phyloP scores from a whole-genome alignment of 2,329 filamentous ascomycete species.

The Westerdykella sp. region DNA sequence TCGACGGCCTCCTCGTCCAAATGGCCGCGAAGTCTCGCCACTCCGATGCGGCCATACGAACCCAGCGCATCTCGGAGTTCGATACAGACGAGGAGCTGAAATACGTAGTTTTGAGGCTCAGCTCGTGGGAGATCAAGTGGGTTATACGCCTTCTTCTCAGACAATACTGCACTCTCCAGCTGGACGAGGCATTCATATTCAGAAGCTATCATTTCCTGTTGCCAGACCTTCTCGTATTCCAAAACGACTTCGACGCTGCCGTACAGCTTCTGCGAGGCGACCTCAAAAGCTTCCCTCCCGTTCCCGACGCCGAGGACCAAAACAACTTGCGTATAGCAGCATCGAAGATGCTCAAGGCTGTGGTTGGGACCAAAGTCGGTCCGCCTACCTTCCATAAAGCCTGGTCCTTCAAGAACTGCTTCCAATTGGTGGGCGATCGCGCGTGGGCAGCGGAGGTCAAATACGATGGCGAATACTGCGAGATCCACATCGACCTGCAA shows the following conservation, averaged over 20 bases:
- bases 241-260: constrained; percentile 60
- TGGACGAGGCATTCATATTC: constrained; percentile 55
- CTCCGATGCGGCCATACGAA: constrained; percentile 54
- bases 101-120: constrained; percentile 40
- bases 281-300: constrained; percentile 34
- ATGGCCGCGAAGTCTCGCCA: constrained; percentile 65
- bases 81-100: constrained; percentile 22
- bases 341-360: constrained; percentile 32
- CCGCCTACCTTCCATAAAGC: constrained; percentile 43
- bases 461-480: constrained; percentile 80
- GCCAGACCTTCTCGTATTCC: constrained; percentile 63
- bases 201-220: constrained; percentile 62
- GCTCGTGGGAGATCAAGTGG: constrained; percentile 76
- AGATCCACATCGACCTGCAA: constrained; percentile 70
- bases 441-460: constrained; percentile 73
- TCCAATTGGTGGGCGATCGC: constrained; percentile 55
- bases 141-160: constrained; percentile 76
- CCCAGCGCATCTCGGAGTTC: constrained; percentile 14
- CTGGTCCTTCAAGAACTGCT: constrained; percentile 62
- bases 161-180: constrained; percentile 59
- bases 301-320: constrained; percentile 30
- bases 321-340: constrained; percentile 34
- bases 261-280: constrained; percentile 48
- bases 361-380: constrained; percentile 43
- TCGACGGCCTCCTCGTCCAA: constrained; percentile 59